Evolutionary conservation across 2,329 filamentous ascomycete genomes (phyloP), one percentile per base, ranked within the genome.

Genomic region (Incumbomyces delicatus): DNA sequence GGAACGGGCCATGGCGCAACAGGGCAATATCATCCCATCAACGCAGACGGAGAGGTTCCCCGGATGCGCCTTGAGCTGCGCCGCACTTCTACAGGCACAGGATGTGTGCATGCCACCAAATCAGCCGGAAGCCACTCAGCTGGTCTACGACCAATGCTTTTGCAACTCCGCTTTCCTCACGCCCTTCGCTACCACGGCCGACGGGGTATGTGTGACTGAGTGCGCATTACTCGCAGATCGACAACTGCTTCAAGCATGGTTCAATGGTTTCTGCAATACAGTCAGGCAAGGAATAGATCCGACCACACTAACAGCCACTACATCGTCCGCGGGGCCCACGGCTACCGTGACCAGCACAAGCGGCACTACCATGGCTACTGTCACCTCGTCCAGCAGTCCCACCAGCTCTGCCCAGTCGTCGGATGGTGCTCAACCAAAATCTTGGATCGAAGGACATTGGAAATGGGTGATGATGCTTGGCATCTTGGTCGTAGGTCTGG

Each of bases 381-480:
- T 59, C 29, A 52, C 55, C 11, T 50, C 61, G 20, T 58, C 59
- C 35, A 50, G 51, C 20, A 52, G 50, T 5, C 51, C 44, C 3
- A 41, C 55, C 5, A 50, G 39, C 14, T 46, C 47, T 11, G 10
- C 45, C 16, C 22, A 27, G 22, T 33, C 20, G 17, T 27, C 20
- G 10, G 7, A 27, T 18, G 11, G 34, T 20, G 14, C 18, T 36
- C 35, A 49, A 7, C 20, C 49, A 37, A 29, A 50, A 27, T 6
- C 33, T 2, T 45, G 84, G 83, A 66, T 85, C 41, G 72, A 75
- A 6, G 73, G 70, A 22, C 85, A 90, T 63, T 87, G 78, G 70
- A 75, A 80, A 68, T 94, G 86, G 86, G 77, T 94, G 38, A 73
- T 90, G 52, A 87, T 92, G 74, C 72, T 92, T 44, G 80, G 87